A percentile compares a stretch with the other conserved stretches of the same genome.
phyloP scores from a whole-genome alignment of 495 filamentous ascomycete species.

The Aspergillus nidulans region DNA sequence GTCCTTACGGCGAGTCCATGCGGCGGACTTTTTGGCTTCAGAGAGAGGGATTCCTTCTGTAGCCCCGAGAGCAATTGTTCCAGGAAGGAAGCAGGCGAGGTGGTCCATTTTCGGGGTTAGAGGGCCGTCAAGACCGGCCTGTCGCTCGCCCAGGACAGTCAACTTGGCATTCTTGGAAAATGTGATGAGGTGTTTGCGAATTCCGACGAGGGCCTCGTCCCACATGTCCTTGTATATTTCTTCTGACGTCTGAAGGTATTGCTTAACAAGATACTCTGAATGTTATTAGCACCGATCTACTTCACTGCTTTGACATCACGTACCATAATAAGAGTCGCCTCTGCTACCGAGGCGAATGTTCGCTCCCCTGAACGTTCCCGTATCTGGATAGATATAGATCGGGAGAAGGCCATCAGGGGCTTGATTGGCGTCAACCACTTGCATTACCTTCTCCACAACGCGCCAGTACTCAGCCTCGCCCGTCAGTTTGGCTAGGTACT shows the following conservation, averaged over 20 bases:
- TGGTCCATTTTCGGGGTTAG: conserved; percentile 96
- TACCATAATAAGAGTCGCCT: conserved; percentile 92
- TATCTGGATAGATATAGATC: conserved; percentile 80
- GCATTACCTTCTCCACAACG: conserved; percentile 83
- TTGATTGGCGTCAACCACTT: conserved; percentile 78
- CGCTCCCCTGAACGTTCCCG: conserved; percentile 69
- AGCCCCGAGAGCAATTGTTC: conserved; percentile 84
- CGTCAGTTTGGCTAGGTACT: conserved; percentile 92
- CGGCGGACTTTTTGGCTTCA: conserved; percentile 63
- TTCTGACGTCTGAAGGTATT: conserved; percentile 87
- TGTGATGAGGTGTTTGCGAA: conserved; percentile 86
- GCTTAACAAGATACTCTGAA: conserved; percentile 89
- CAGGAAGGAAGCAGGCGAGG: conserved; percentile 94
- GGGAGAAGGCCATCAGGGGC: conserved; percentile 80
- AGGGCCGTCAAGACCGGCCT: conserved; percentile 58
- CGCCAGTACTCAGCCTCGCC: conserved; percentile 91
- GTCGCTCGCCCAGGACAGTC: conserved; percentile 83
- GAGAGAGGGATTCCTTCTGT: conserved; percentile 72
- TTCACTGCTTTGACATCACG: conserved; percentile 4
- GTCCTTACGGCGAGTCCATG: conserved; percentile 75
- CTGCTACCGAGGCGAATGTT: conserved; percentile 91
- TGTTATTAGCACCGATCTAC: not conserved
- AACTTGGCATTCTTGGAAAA: conserved; percentile 77
- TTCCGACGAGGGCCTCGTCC: conserved; percentile 76
- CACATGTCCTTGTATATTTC: conserved; percentile 89